Conservation (phyloP, 177 flowering plant species). For the Telopea speciosissima region DNA sequence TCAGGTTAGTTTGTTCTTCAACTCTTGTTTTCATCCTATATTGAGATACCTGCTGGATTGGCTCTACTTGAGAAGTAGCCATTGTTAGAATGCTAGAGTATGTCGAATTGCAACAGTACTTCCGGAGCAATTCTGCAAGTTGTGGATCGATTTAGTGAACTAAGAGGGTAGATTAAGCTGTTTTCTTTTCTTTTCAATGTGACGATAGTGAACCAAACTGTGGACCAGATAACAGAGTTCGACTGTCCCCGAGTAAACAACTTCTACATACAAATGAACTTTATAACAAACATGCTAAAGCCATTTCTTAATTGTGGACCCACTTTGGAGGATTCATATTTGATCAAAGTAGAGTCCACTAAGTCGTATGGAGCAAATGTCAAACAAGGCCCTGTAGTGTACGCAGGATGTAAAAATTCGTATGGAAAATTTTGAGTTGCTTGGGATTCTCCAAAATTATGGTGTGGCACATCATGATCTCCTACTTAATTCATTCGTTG, state of each 20-base stretch:
- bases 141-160: background rate
- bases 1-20: slow-evolving; percentile 45
- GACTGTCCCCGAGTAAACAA: background rate
- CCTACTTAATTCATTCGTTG: background rate
- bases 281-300: background rate
- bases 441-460: background rate
- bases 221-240: background rate
- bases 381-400: background rate
- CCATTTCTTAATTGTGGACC: background rate
- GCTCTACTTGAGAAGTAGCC: background rate
- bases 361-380: background rate
- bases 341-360: background rate
- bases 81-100: background rate
- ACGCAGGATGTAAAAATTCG: background rate
- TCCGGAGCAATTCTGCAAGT: background rate
- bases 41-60: background rate
- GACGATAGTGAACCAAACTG: background rate
- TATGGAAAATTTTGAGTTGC: background rate
- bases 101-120: background rate
- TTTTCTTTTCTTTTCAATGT: background rate
- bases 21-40: background rate
- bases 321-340: background rate
- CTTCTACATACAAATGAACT: background rate
- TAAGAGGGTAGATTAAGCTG: background rate
- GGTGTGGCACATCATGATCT: background rate